These are phyloP conservation scores for Lentinula aciculospora DNA, from an alignment of 768 basidiomycete genomes.

Conservation along the genomic window DNA sequence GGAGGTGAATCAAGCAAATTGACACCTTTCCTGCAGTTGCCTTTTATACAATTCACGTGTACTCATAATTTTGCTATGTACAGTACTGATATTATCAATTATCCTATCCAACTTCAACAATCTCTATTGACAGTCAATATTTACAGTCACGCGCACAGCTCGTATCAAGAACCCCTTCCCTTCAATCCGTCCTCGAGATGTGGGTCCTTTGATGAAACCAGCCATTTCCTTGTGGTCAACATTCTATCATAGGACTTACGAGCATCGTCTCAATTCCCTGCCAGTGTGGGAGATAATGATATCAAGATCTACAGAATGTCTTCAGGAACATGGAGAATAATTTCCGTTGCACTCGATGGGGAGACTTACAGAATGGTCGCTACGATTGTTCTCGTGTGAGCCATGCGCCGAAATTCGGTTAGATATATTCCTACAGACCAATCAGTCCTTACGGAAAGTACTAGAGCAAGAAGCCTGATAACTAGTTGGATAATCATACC, in stretches of 20 bases:
- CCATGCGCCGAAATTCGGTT: constrained; percentile 70
- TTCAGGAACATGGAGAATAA: background rate
- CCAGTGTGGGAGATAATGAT: background rate
- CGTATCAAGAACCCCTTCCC: background rate
- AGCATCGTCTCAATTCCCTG: background rate
- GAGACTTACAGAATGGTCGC: constrained; percentile 67
- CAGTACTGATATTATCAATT: background rate
- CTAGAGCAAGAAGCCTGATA: background rate
- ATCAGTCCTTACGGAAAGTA: background rate
- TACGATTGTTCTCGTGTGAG: constrained; percentile 66
- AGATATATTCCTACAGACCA: constrained; percentile 66
- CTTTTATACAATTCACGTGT: background rate
- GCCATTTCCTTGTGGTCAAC: too few relatives aligned
- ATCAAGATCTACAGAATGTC: background rate
- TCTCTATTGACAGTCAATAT: background rate
- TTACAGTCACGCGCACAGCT: too few relatives aligned
- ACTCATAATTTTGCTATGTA: too few relatives aligned
- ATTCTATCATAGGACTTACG: background rate
- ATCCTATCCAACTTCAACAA: background rate
- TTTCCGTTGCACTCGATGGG: background rate
- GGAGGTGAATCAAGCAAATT: background rate
- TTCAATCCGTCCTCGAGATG: too few relatives aligned
- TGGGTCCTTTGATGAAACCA: too few relatives aligned
- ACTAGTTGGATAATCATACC: too few relatives aligned
- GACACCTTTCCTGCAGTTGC: too few relatives aligned